Evolutionary conservation across 768 basidiomycete species (phyloP).

Genomic region (Lactifluus echinatus): DNA sequence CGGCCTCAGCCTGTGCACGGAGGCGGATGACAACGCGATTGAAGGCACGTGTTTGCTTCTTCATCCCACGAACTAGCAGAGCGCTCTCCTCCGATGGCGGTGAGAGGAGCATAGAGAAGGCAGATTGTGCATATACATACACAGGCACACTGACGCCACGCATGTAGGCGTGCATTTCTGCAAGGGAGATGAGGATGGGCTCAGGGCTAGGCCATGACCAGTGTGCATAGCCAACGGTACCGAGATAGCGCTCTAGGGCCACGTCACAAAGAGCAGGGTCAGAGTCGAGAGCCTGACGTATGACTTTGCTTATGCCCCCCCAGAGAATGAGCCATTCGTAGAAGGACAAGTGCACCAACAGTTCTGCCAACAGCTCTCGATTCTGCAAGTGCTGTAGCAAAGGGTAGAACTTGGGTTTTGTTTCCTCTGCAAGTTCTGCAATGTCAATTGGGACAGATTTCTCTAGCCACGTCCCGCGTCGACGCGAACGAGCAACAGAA

Average conservation of each 20-base stretch:
- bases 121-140: conserved; percentile 59
- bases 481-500: conserved; percentile 32
- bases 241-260: conserved; percentile 60
- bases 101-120: conserved; percentile 44
- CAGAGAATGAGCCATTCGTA: conserved; percentile 62
- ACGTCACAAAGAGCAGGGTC: conserved; percentile 46
- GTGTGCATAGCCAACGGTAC: conserved; percentile 60
- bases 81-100: conserved; percentile 36
- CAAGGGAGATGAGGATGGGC: conserved; percentile 51
- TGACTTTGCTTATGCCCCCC: conserved; percentile 41
- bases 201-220: conserved; percentile 52
- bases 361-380: conserved; percentile 39
- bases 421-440: conserved; percentile 26
- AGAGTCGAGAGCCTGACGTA: conserved; percentile 42
- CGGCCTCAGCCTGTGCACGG: conserved; percentile 70
- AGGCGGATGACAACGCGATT: conserved; percentile 73
- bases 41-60: conserved; percentile 63
- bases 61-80: conserved; percentile 41
- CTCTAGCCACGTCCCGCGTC: conserved; percentile 34
- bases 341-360: conserved; percentile 62
- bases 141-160: conserved; percentile 67
- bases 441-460: conserved; percentile 32
- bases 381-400: conserved; percentile 49
- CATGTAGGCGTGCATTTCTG: conserved; percentile 79
- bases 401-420: conserved; percentile 34